Conservation (phyloP, 176 grass and related monocot genomes). For the Poa annua region DNA sequence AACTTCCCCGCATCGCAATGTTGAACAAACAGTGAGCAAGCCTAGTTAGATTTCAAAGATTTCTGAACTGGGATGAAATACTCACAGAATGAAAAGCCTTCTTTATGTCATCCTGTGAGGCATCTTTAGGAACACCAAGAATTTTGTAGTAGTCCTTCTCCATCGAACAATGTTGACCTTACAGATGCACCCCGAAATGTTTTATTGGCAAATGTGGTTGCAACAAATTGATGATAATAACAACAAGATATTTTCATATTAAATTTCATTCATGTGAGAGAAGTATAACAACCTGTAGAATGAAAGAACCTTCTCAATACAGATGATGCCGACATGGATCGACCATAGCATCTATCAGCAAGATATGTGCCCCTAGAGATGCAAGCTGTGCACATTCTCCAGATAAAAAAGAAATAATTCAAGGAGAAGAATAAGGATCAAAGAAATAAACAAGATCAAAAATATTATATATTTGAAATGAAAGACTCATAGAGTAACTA, state of each 20-base stretch:
- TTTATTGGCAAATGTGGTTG: conserved; percentile 22
- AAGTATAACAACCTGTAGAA: conserved; percentile 73
- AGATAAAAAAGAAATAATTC: conserved; percentile 39
- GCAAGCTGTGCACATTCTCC: conserved; percentile 47
- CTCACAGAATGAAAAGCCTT: conserved; percentile 92
- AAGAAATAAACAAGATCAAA: conserved; percentile 1
- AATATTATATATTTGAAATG: neutral
- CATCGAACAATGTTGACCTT: conserved; percentile 54
- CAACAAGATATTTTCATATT: neutral
- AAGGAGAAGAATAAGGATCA: conserved; percentile 19
- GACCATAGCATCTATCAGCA: conserved; percentile 42
- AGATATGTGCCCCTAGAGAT: conserved; percentile 43
- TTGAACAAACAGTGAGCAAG: conserved; percentile 31
- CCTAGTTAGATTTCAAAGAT: conserved; percentile 5
- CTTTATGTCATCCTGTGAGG: conserved; percentile 83
- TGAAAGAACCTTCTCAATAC: conserved; percentile 62
- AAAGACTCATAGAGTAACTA: neutral
- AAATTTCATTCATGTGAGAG: conserved; percentile 1
- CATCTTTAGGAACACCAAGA: conserved; percentile 83
- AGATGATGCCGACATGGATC: conserved; percentile 44
- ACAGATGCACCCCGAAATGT: conserved; percentile 34
- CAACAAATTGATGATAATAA: conserved; percentile 13
- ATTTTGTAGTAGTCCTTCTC: conserved; percentile 83
- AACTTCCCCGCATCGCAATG: conserved; percentile 17
- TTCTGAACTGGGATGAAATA: conserved; percentile 42